Evolutionary conservation across 352 stramenopile genomes (phyloP).

Genomic region (Phytopythium kandeliae): DNA sequence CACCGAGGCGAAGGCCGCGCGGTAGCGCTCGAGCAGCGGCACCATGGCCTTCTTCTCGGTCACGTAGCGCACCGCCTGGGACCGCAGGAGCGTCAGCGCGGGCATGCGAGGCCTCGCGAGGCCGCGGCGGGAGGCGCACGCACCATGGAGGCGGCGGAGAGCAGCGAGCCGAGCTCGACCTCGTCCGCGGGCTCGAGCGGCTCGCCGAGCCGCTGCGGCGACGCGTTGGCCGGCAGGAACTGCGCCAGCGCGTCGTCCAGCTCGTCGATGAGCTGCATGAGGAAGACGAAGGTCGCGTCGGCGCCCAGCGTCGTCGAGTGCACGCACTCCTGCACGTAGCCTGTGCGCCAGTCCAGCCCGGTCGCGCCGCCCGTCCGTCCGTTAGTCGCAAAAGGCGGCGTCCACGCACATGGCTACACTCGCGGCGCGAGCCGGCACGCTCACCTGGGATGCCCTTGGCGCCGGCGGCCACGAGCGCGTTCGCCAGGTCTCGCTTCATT

Average conservation of each 20-base stretch:
- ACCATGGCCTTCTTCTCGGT: slow-evolving; percentile 62
- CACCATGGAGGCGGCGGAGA: slow-evolving; percentile 60
- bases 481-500: slow-evolving; percentile 26
- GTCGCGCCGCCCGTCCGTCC: not conserved
- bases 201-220: slow-evolving; percentile 9
- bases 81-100: not conserved
- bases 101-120: not conserved
- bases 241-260: slow-evolving; percentile 45
- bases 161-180: slow-evolving; percentile 59
- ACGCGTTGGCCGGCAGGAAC: slow-evolving; percentile 17
- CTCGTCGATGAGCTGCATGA: slow-evolving; percentile 60
- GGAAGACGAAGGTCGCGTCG: slow-evolving; percentile 52
- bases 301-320: slow-evolving; percentile 60
- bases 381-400: no score
- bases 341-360: slow-evolving; percentile 12
- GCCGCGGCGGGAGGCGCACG: no score
- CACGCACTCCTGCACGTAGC: slow-evolving; percentile 67
- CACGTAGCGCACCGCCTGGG: slow-evolving; percentile 66
- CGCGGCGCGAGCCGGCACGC: not conserved
- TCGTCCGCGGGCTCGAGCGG: slow-evolving; percentile 46
- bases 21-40: slow-evolving; percentile 45
- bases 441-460: slow-evolving; percentile 23
- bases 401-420: slow-evolving; percentile 9
- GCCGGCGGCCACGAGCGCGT: slow-evolving; percentile 18
- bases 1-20: slow-evolving; percentile 39